Base-by-base conservation (phyloP, 177 flowering plant species). In the Vitis hybrid region DNA sequence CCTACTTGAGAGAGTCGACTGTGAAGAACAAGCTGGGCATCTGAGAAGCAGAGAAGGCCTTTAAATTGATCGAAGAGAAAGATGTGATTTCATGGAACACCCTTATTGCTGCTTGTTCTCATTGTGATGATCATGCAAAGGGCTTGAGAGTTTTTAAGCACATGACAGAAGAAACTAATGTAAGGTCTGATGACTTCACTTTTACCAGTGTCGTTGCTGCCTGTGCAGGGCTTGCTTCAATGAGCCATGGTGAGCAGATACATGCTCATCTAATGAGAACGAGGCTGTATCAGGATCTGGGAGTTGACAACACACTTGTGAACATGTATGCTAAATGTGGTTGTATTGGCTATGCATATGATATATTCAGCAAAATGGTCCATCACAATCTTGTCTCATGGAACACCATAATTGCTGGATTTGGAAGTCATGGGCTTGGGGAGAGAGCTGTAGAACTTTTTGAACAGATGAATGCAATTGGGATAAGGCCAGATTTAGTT, bases 301-400 rank as follows among this genome's bases (percentile, higher is more conserved):
- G 21, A 21, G 21, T 21, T 21, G 21, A 21, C 21, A 21, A 21
- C 21, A 1, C 21, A 21, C 23, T 21, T 75, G 73, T 87, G 10
- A 85, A 90, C 78, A 88, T 92, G 94, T 92, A 92, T 74, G 87
- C 95, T 11, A 92, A 92, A 81, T 87, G 94, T 66, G 95, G 97
- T 34, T 79, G 71, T 48, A 80, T 92, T 60, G 65, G 60, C 62
- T 71, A 80, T 68, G 88, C 91, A 19, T 73, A 60, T 48, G 57
- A 59, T 7, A 50, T 84, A 21, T 92, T 92, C 58, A 65, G 76
- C 51, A 70, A n/a, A 19, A 85, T 84, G 88, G 6, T 8, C 13
- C 1, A 21, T 21, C 23, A 21, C 23, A 21, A 21, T 21, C 23
- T 21, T 21, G 23, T 21, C 23, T 21, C 23, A 21, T 21, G 23